Evolutionary conservation across 176 grass and related monocot genomes (phyloP).

Genomic region (Neostapfia colusana): DNA sequence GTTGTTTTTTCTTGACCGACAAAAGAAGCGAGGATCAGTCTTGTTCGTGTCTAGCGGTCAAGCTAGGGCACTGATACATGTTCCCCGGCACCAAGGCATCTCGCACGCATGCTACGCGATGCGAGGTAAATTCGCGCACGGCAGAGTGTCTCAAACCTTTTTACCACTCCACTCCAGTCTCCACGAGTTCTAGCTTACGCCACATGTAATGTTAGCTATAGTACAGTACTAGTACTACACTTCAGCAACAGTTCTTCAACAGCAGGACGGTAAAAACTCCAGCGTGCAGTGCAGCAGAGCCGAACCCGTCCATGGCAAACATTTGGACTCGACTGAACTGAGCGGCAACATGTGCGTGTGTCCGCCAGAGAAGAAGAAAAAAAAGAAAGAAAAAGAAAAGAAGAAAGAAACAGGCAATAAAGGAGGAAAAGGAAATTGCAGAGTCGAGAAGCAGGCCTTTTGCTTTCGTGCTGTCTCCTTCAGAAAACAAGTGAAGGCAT

Average conservation of each 20-base stretch:
- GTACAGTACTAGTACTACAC: neutral
- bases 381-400: neutral
- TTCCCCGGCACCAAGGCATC: constrained; percentile 35
- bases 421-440: constrained; percentile 22
- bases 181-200: neutral
- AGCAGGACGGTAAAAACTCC: neutral
- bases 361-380: neutral
- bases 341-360: neutral
- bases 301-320: neutral
- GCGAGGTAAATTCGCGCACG: neutral
- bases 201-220: neutral
- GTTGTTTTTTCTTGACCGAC: neutral
- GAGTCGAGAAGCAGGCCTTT: constrained; percentile 43
- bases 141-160: neutral
- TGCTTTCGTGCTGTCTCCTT: constrained; percentile 33
- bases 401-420: neutral
- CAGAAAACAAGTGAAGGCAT: constrained; percentile 36
- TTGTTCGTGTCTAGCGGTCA: neutral
- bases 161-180: no score
- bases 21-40: constrained; percentile 5
- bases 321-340: constrained; percentile 11
- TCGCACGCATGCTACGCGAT: constrained; percentile 10
- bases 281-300: neutral
- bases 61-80: constrained; percentile 11
- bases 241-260: neutral